phyloP scores from a whole-genome alignment of 2,329 filamentous ascomycete species.

The Colletotrichum theobromicola region DNA sequence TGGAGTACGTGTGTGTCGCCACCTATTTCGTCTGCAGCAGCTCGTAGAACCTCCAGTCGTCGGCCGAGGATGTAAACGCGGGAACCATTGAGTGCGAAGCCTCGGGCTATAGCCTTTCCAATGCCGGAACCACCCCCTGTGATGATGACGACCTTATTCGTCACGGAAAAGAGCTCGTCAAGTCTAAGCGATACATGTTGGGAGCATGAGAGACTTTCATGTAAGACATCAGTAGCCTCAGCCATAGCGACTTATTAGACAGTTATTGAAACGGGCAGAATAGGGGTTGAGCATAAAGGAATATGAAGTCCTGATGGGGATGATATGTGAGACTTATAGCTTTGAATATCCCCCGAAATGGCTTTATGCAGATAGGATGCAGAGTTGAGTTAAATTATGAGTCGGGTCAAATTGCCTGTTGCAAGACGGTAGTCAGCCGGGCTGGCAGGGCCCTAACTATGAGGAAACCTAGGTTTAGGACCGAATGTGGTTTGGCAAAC shows the following conservation, averaged over 20 bases:
- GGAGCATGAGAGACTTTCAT: not conserved
- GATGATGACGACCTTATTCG: constrained; percentile 43
- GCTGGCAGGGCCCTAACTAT: too few relatives aligned
- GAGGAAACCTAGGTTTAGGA: too few relatives aligned
- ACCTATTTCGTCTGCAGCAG: constrained; percentile 28
- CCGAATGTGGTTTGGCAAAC: too few relatives aligned
- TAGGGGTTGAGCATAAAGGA: too few relatives aligned
- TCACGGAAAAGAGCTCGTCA: constrained; percentile 40
- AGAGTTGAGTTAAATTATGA: too few relatives aligned
- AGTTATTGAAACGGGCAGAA: not conserved
- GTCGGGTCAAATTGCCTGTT: too few relatives aligned
- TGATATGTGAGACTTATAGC: too few relatives aligned
- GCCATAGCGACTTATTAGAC: not conserved
- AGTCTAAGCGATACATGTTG: constrained; percentile 28
- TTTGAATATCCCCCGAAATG: too few relatives aligned
- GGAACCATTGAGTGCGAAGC: constrained; percentile 48
- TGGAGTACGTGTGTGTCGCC: constrained; percentile 28
- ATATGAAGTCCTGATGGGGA: too few relatives aligned
- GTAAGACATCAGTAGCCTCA: not conserved
- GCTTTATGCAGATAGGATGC: too few relatives aligned
- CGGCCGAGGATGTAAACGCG: constrained; percentile 51
- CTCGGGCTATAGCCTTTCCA: constrained; percentile 48
- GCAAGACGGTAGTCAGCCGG: too few relatives aligned
- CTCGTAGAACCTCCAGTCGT: constrained; percentile 45
- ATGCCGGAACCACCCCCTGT: constrained; percentile 51